Conservation (phyloP, 257 asterid species). For the Petrea volubilis region DNA sequence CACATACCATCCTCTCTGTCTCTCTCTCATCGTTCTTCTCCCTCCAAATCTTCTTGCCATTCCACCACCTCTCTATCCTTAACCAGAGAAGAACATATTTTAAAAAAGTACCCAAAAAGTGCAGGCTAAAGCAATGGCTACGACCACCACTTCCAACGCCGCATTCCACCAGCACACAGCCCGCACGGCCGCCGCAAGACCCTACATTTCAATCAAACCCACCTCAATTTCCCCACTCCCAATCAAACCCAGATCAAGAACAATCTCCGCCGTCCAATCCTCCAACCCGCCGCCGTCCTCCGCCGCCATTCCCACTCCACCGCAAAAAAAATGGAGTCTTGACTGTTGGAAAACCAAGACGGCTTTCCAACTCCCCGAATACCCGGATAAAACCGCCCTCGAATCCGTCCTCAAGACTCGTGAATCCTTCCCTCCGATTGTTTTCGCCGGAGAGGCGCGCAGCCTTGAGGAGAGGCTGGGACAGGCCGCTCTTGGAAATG, state of each 20-base stretch:
- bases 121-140: slow-evolving; percentile 32
- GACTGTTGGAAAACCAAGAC: slow-evolving; percentile 54
- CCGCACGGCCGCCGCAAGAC: slow-evolving; percentile 8
- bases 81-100: not conserved
- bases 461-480: slow-evolving; percentile 56
- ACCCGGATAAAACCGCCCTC: slow-evolving; percentile 37
- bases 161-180: slow-evolving; percentile 1
- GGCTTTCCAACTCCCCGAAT: slow-evolving; percentile 55
- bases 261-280: slow-evolving; percentile 48
- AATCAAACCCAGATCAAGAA: slow-evolving; percentile 22
- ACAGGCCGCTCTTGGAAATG: slow-evolving; percentile 57
- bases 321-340: slow-evolving; percentile 34
- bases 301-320: slow-evolving; percentile 17
- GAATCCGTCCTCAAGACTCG: slow-evolving; percentile 45
- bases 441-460: slow-evolving; percentile 64
- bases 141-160: slow-evolving; percentile 21
- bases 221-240: slow-evolving; percentile 25
- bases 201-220: slow-evolving; percentile 13
- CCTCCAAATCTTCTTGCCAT: not conserved
- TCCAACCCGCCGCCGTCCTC: slow-evolving; percentile 31
- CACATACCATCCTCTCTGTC: not conserved
- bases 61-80: not conserved
- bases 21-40: not conserved
- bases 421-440: slow-evolving; percentile 55
- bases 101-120: slow-evolving; percentile 1